phyloP scores from a whole-genome alignment of 1,139 yeast species.

The Geotrichum klebahnii region DNA sequence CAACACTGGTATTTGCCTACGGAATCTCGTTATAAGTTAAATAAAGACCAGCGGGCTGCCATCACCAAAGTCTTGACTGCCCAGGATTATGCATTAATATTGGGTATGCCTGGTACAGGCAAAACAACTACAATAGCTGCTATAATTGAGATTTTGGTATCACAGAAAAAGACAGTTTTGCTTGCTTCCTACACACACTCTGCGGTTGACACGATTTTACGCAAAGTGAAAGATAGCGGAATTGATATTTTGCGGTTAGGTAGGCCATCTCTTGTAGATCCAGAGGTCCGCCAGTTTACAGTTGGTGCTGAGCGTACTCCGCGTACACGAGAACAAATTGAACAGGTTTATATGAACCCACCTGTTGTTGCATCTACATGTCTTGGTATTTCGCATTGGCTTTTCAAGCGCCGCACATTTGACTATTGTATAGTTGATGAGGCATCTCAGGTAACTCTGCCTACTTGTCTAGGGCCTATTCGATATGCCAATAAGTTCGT shows the following conservation, averaged over 20 bases:
- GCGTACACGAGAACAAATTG: conserved; percentile 33
- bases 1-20: not conserved
- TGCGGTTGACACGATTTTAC: conserved; percentile 86
- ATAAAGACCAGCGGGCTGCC: conserved; percentile 68
- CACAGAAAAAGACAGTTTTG: conserved; percentile 61
- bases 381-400: conserved; percentile 58
- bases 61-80: conserved; percentile 60
- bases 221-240: conserved; percentile 55
- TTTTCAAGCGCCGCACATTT: conserved; percentile 57
- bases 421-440: conserved; percentile 95
- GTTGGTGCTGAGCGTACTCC: conserved; percentile 36
- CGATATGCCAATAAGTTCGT: conserved; percentile 72
- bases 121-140: conserved; percentile 89
- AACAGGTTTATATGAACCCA: conserved; percentile 55
- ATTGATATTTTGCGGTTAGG: conserved; percentile 46
- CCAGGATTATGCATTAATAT: conserved; percentile 69
- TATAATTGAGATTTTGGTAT: conserved; percentile 58
- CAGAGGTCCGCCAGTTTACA: conserved; percentile 53
- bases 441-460: conserved; percentile 92
- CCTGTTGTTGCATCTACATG: conserved; percentile 87
- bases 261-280: conserved; percentile 51
- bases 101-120: conserved; percentile 99
- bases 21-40: conserved; percentile 38
- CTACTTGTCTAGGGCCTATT: conserved; percentile 84
- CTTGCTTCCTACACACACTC: conserved; percentile 87